Evolutionary conservation across 2,329 filamentous ascomycete genomes (phyloP).

Genomic region (Penicillium thymicola): DNA sequence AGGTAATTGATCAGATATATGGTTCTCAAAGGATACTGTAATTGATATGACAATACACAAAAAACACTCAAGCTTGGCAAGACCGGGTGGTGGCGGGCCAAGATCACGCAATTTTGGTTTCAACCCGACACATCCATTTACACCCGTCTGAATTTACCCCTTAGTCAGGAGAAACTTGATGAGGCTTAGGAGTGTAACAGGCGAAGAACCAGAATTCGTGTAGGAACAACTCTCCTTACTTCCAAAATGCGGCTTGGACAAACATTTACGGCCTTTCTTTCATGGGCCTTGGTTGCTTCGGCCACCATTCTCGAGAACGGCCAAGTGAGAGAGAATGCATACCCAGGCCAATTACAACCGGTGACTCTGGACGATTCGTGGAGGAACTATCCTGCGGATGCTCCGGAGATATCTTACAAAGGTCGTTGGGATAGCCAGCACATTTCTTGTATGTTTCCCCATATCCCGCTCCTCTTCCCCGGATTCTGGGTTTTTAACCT

Average conservation of each 20-base stretch:
- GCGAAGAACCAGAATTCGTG: neutral
- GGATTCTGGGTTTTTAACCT: neutral
- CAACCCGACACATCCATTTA: neutral
- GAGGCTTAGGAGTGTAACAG: neutral
- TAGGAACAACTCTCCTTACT: neutral
- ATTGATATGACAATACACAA: neutral
- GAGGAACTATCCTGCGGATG: conserved; percentile 51
- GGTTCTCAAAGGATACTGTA: neutral
- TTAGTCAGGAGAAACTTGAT: neutral
- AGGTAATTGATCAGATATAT: neutral
- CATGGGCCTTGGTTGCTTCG: conserved; percentile 21
- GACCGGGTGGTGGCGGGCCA: neutral
- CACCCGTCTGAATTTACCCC: neutral
- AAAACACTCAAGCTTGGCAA: neutral
- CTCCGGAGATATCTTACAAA: conserved; percentile 58
- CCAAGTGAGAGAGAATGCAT: conserved; percentile 38
- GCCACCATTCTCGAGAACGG: conserved; percentile 46
- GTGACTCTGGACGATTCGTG: conserved; percentile 37
- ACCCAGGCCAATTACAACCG: conserved; percentile 35
- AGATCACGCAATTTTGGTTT: conserved; percentile 5
- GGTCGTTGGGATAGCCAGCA: conserved; percentile 61
- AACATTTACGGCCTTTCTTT: conserved; percentile 5
- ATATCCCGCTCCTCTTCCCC: neutral
- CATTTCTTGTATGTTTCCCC: conserved; percentile 48
- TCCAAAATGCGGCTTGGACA: conserved; percentile 18